These are phyloP conservation scores for Saccharomycopsis guyanensis DNA, from an alignment of 805 yeast genomes.

Conservation along the genomic window DNA sequence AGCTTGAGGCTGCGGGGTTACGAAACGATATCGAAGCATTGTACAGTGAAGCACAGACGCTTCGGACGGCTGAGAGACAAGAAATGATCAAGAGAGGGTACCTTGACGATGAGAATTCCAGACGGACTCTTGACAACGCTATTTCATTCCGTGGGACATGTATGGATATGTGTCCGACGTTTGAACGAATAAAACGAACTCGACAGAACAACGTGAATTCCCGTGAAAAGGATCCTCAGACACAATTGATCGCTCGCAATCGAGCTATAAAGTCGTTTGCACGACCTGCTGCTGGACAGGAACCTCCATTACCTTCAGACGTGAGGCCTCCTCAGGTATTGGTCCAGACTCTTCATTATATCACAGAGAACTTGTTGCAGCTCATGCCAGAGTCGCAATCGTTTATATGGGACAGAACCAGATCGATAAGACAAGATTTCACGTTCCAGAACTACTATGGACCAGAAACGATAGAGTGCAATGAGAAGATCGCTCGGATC, in stretches of 20 bases:
- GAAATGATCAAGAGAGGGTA: conserved; percentile 74
- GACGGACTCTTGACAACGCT: conserved; percentile 82
- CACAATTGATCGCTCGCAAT: conserved; percentile 45
- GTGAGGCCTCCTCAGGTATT: conserved; percentile 87
- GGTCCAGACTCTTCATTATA: conserved; percentile 57
- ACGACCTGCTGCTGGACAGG: conserved; percentile 97
- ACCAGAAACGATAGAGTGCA: conserved; percentile 87
- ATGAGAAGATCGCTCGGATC: conserved; percentile 83
- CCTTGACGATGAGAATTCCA: conserved; percentile 80
- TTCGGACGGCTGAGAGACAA: conserved; percentile 68
- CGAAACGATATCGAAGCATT: conserved; percentile 59
- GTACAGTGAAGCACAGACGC: conserved; percentile 64
- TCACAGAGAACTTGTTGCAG: conserved; percentile 55
- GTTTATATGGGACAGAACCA: conserved; percentile 93
- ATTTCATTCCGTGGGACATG: conserved; percentile 85
- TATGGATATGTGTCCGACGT: conserved; percentile 89
- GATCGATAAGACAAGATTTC: conserved; percentile 95
- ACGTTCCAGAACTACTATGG: conserved; percentile 93
- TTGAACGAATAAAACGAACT: conserved; percentile 81
- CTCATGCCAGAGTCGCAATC: conserved; percentile 79
- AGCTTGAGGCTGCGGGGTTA: conserved; percentile 36
- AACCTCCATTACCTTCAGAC: conserved; percentile 95
- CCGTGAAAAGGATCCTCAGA: conserved; percentile 58
- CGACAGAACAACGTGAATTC: conserved; percentile 79
- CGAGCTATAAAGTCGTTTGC: conserved; percentile 87